These are phyloP conservation scores for Podosphaera xanthii DNA, from an alignment of 2,329 filamentous ascomycete species.

Conservation along the genomic window DNA sequence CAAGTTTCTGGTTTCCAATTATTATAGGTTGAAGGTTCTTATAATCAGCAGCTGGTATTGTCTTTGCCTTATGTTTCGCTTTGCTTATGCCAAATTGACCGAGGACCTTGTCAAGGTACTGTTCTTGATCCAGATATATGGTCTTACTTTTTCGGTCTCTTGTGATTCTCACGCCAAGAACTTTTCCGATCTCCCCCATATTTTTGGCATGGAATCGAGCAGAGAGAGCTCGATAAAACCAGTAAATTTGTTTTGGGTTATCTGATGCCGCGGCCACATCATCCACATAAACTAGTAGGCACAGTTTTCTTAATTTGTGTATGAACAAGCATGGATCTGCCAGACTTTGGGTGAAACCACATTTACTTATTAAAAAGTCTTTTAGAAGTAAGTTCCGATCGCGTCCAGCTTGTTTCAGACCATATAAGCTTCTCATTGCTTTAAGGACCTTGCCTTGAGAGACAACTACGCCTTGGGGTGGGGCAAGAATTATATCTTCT, in stretches of 20 bases:
- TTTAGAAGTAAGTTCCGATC: background rate
- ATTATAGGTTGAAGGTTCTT: background rate
- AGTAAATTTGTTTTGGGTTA: background rate
- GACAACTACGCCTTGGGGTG: background rate
- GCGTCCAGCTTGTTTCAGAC: background rate
- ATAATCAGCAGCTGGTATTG: background rate
- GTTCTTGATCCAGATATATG: background rate
- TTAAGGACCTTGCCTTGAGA: background rate
- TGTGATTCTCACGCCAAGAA: background rate
- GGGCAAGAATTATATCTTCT: background rate
- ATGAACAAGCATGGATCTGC: background rate
- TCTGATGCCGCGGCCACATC: background rate
- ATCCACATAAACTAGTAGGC: background rate
- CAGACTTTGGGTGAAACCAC: background rate
- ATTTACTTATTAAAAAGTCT: background rate
- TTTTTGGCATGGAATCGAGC: background rate
- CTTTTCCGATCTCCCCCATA: background rate
- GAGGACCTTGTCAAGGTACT: background rate
- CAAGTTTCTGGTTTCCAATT: background rate
- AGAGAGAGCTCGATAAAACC: background rate
- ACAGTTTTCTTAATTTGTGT: background rate
- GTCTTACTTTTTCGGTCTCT: background rate
- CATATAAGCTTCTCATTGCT: background rate
- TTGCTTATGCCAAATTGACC: background rate
- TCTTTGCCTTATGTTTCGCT: background rate